phyloP scores from a whole-genome alignment of 1,139 yeast genomes.

The Magnusiomyces starmeri region DNA sequence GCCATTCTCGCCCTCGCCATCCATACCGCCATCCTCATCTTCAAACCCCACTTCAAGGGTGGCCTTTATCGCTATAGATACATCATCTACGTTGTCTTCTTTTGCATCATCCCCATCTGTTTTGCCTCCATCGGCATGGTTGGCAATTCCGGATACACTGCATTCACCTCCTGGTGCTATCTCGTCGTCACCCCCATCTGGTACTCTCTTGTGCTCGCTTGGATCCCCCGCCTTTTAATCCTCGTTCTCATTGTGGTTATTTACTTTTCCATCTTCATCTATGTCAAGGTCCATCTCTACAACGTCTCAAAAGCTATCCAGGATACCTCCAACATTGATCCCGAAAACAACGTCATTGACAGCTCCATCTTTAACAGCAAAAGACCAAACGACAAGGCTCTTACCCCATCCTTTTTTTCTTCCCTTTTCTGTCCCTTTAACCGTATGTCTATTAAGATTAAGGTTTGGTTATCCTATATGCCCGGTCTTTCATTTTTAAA shows the following conservation, averaged over 20 bases:
- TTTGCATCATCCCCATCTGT: slow-evolving; percentile 53
- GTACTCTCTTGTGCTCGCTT: slow-evolving; percentile 64
- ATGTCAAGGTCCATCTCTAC: slow-evolving; percentile 37
- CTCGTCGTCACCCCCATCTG: slow-evolving; percentile 63
- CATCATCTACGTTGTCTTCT: slow-evolving; percentile 44
- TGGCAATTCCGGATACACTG: slow-evolving; percentile 24
- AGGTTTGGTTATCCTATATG: slow-evolving; percentile 5
- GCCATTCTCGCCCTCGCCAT: slow-evolving; percentile 74
- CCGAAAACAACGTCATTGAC: neutral
- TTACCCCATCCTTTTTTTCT: neutral
- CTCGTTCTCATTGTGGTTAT: slow-evolving; percentile 52
- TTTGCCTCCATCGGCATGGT: slow-evolving; percentile 70
- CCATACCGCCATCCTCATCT: slow-evolving; percentile 66
- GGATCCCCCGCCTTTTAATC: slow-evolving; percentile 72
- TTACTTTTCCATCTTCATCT: slow-evolving; percentile 62
- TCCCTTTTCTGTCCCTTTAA: neutral
- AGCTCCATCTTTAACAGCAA: too few relatives aligned
- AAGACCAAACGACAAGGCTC: too few relatives aligned
- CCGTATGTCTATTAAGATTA: neutral
- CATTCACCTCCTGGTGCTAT: slow-evolving; percentile 65
- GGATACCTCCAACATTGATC: neutral
- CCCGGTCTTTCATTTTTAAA: slow-evolving; percentile 6
- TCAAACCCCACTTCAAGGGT: slow-evolving; percentile 27
- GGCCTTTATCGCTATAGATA: slow-evolving; percentile 55
- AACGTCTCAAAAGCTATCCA: slow-evolving; percentile 11